Percentiles rank a stretch among this genome's conserved stretches.
These are phyloP conservation scores for Boletellus sp. DNA, from an alignment of 768 basidiomycete species.

Conservation along the genomic window DNA sequence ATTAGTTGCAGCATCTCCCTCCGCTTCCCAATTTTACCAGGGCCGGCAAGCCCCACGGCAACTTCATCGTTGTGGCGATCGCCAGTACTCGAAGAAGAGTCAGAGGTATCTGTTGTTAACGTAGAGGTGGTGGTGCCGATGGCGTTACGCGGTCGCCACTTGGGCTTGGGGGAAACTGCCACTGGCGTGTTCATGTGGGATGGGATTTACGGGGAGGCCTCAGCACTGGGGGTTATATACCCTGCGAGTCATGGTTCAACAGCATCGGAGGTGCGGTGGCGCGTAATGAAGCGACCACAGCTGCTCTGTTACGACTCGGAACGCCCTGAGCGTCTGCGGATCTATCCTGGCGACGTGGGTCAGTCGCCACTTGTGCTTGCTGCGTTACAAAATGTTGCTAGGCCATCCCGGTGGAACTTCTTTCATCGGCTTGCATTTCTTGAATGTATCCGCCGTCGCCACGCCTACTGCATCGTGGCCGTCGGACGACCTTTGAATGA, in stretches of 20 bases:
- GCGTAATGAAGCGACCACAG: not conserved
- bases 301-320: not conserved
- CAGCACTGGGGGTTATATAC: slow-evolving; percentile 14
- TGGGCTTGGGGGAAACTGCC: not conserved
- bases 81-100: not conserved
- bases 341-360: not conserved
- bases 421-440: not conserved
- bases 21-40: slow-evolving; percentile 38
- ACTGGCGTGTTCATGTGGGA: not conserved
- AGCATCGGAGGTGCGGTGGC: not conserved
- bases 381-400: not conserved
- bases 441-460: slow-evolving; percentile 1
- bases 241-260: not conserved
- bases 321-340: too few relatives aligned
- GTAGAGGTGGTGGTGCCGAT: not conserved
- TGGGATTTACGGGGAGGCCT: not conserved
- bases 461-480: not conserved
- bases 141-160: not conserved
- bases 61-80: not conserved
- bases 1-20: slow-evolving; percentile 55
- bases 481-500: not conserved
- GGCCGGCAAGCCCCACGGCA: slow-evolving; percentile 53
- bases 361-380: not conserved
- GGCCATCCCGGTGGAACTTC: not conserved
- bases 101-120: not conserved